A percentile compares a stretch with the other conserved stretches of the same genome.
phyloP scores from a whole-genome alignment of 352 stramenopile genomes.

The Phytophthora fragariae region DNA sequence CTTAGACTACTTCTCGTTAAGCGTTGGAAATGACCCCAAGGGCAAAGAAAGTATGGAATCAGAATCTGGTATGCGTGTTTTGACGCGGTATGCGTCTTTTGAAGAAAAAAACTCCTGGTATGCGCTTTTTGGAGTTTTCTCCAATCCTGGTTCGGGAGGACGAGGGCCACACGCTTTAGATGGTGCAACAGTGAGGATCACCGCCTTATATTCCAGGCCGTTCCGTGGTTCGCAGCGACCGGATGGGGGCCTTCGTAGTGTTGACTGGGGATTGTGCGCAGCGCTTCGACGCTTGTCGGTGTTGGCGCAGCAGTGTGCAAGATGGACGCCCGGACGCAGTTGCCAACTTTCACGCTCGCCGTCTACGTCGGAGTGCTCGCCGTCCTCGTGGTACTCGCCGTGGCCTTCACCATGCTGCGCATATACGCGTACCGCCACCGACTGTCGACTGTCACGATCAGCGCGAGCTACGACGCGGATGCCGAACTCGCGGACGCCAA shows the following conservation, averaged over 20 bases:
- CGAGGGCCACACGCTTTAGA: no score
- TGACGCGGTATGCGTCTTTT: no score
- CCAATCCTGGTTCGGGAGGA: conserved; percentile 14
- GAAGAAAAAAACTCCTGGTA: no score
- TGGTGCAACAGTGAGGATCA: no score
- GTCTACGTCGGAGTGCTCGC: conserved; percentile 34
- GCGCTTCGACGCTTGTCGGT: conserved; percentile 1
- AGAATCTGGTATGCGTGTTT: no score
- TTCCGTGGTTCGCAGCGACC: no score
- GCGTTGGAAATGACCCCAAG: no score
- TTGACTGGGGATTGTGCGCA: no score
- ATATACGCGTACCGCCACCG: conserved; percentile 30
- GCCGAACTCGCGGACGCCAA: conserved; percentile 11
- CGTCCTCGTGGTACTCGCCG: conserved; percentile 19
- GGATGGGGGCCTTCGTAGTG: neutral
- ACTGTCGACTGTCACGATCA: conserved; percentile 25
- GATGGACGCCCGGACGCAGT: conserved; percentile 33
- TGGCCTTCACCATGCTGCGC: conserved; percentile 30
- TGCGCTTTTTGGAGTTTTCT: no score
- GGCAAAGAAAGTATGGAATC: no score
- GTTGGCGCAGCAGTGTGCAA: conserved; percentile 24
- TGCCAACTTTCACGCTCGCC: conserved; percentile 31
- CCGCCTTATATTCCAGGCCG: no score
- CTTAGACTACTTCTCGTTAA: no score
- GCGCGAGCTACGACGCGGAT: conserved; percentile 20